Evolutionary conservation across 2,329 filamentous ascomycete species (phyloP).

Genomic region (Boeremia lycopersici): DNA sequence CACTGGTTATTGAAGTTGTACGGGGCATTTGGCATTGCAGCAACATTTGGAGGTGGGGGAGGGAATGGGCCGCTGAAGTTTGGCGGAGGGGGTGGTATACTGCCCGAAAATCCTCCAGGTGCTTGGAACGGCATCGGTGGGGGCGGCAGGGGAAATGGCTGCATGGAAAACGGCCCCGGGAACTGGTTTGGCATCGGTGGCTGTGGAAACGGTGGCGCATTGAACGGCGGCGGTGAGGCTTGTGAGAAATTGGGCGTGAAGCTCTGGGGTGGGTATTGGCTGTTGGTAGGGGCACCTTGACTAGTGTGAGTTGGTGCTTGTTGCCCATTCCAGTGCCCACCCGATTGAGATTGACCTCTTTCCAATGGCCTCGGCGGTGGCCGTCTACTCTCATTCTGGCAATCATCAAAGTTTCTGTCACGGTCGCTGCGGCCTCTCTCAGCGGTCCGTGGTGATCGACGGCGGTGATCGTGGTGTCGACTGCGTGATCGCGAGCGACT

Average conservation of each 20-base stretch:
- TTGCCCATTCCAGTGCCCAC: constrained; percentile 18
- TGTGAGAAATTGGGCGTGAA: constrained; percentile 19
- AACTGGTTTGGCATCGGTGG: constrained; percentile 24
- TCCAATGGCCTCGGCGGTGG: constrained; percentile 15
- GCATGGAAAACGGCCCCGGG: constrained; percentile 24
- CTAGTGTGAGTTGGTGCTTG: constrained; percentile 11
- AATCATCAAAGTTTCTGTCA: constrained; percentile 14
- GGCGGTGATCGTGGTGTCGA: constrained; percentile 18
- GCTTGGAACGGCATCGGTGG: constrained; percentile 29
- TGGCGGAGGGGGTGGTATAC: constrained; percentile 32
- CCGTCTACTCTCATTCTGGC: constrained; percentile 14
- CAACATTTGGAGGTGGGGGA: constrained; percentile 26
- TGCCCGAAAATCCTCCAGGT: constrained; percentile 15
- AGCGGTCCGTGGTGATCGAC: constrained; percentile 16
- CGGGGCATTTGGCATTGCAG: constrained; percentile 18
- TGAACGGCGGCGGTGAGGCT: constrained; percentile 21
- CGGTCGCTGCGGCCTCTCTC: constrained; percentile 15
- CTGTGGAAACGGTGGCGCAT: constrained; percentile 27
- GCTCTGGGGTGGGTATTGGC: constrained; percentile 15
- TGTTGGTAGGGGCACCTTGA: constrained; percentile 6
- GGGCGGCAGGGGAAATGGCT: constrained; percentile 27
- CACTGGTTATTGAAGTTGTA: constrained; percentile 21
- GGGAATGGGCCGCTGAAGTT: constrained; percentile 32
- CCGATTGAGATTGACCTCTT: constrained; percentile 14
- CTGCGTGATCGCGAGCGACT: constrained; percentile 25